These are phyloP conservation scores for Acer campestre DNA, from an alignment of 345 rosid species.

Conservation along the genomic window DNA sequence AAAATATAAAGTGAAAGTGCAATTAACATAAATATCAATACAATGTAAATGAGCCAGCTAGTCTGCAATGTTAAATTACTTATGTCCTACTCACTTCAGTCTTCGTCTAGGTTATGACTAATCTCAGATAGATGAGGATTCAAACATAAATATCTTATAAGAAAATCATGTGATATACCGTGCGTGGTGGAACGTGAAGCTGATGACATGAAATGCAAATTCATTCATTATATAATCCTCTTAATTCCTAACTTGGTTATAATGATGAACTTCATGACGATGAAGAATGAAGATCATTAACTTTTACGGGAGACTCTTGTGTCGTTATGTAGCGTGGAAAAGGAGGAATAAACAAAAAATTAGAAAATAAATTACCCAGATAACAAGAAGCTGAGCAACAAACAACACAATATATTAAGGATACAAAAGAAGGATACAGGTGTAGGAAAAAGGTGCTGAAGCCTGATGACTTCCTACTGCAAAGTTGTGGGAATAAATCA, in stretches of 20 bases:
- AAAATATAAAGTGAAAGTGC: too few relatives aligned
- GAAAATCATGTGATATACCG: not conserved
- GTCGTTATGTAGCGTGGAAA: not conserved
- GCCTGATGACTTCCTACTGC: constrained; percentile 74
- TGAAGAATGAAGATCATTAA: not conserved
- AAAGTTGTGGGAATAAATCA: constrained; percentile 39
- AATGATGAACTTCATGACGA: not conserved
- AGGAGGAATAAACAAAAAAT: not conserved
- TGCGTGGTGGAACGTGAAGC: not conserved
- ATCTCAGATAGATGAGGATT: not conserved
- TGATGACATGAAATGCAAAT: not conserved
- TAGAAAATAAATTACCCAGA: not conserved
- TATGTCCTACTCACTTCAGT: not conserved
- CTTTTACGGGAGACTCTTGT: not conserved
- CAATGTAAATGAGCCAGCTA: too few relatives aligned
- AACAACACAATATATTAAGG: constrained; percentile 39
- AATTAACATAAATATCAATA: too few relatives aligned
- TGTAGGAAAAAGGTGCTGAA: constrained; percentile 53
- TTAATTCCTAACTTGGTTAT: not conserved
- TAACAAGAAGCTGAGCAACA: not conserved
- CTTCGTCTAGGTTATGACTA: not conserved
- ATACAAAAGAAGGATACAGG: constrained; percentile 93
- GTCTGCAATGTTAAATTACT: not conserved
- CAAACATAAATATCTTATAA: not conserved
- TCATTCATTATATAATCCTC: not conserved